Percentiles rank a stretch among this genome's conserved stretches.
Evolutionary conservation across 768 basidiomycete genomes (phyloP).

Genomic region (Brasilioporus rufonigricans): DNA sequence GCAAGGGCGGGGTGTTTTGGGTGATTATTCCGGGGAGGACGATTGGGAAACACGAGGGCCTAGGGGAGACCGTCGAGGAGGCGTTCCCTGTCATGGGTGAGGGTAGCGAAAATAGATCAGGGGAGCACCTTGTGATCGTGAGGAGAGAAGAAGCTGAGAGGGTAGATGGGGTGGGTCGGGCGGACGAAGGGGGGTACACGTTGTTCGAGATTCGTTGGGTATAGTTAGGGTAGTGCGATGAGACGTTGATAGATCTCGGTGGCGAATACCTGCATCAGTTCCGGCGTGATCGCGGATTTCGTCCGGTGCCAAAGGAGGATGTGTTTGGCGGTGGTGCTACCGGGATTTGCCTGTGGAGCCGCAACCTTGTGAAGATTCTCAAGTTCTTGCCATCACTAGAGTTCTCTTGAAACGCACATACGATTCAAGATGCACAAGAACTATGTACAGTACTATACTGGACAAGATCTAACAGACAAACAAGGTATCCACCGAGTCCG

Average conservation of each 20-base stretch:
- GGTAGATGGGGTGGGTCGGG: conserved; percentile 57
- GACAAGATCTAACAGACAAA: not conserved
- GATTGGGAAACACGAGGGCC: conserved; percentile 43
- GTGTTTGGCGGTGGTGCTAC: too few relatives aligned
- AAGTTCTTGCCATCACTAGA: too few relatives aligned
- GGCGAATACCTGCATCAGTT: too few relatives aligned
- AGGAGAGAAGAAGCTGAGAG: conserved; percentile 46
- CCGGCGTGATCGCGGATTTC: too few relatives aligned
- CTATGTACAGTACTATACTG: not conserved
- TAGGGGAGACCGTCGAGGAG: conserved; percentile 53
- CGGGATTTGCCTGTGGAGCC: too few relatives aligned
- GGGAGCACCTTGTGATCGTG: conserved; percentile 43
- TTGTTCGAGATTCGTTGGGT: conserved; percentile 70
- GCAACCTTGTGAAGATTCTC: too few relatives aligned
- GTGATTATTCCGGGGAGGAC: too few relatives aligned
- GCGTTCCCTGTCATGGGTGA: conserved; percentile 41
- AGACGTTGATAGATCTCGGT: not conserved
- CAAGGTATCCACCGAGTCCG: conserved; percentile 3
- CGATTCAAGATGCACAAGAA: not conserved
- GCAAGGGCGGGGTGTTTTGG: too few relatives aligned
- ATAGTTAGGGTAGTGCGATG: not conserved
- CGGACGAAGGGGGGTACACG: conserved; percentile 67
- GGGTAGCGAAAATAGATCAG: not conserved
- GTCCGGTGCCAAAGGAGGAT: too few relatives aligned
- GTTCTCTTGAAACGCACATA: not conserved